A percentile compares a stretch with the other conserved stretches of the same genome.
Conservation (phyloP, 2,329 filamentous ascomycete genomes). For the Pseudogymnoascus sp. region DNA sequence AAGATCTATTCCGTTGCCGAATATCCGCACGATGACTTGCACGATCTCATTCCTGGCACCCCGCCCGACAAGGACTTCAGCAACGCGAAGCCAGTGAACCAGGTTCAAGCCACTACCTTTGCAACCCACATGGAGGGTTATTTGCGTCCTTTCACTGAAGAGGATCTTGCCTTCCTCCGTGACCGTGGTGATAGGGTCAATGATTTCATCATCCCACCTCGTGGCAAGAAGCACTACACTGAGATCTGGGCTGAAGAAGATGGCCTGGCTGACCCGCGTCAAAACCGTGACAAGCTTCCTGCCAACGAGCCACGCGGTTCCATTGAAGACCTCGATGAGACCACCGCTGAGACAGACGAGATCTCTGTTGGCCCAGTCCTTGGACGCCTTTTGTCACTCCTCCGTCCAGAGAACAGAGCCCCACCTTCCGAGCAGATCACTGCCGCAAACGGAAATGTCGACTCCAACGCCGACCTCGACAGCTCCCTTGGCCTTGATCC, state of each 20-base stretch:
- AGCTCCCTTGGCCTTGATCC: conserved; percentile 27
- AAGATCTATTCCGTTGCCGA: conserved; percentile 79
- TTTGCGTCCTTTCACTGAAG: conserved; percentile 81
- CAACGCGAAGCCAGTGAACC: conserved; percentile 83
- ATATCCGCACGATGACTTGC: conserved; percentile 73
- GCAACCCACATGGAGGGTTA: conserved; percentile 87
- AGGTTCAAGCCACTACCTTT: conserved; percentile 91
- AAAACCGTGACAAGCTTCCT: conserved; percentile 56
- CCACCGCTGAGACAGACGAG: conserved; percentile 78
- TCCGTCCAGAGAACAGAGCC: conserved; percentile 65
- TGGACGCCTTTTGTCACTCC: conserved; percentile 66
- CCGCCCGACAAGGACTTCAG: conserved; percentile 94
- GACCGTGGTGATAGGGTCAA: conserved; percentile 78
- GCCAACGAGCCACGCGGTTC: conserved; percentile 76
- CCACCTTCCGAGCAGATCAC: conserved; percentile 48
- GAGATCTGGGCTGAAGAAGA: conserved; percentile 96
- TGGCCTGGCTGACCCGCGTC: conserved; percentile 54
- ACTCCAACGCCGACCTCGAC: conserved; percentile 40
- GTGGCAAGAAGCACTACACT: conserved; percentile 76
- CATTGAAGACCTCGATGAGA: conserved; percentile 81
- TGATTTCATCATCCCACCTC: conserved; percentile 78
- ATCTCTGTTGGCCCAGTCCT: conserved; percentile 83
- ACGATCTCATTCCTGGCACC: conserved; percentile 77
- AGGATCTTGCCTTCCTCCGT: conserved; percentile 85
- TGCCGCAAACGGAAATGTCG: conserved; percentile 43